These are phyloP conservation scores for Candida nanaspora DNA, from an alignment of 805 yeast species.

Conservation along the genomic window DNA sequence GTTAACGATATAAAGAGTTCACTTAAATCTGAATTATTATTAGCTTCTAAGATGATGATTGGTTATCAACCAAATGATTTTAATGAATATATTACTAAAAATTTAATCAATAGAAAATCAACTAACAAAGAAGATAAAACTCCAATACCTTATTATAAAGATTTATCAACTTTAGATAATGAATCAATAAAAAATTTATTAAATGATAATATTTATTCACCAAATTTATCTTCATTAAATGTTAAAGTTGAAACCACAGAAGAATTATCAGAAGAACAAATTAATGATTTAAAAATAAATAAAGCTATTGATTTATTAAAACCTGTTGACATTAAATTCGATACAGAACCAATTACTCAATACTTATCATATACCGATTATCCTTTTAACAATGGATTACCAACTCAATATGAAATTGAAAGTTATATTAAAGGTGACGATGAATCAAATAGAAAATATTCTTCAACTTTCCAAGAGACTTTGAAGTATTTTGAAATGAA, in stretches of 20 bases:
- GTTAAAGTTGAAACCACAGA: not conserved
- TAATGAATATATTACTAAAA: conserved; percentile 45
- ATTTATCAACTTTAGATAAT: conserved; percentile 61
- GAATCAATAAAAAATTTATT: conserved; percentile 48
- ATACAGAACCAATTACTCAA: conserved; percentile 2
- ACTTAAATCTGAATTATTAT: conserved; percentile 60
- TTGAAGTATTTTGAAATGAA: conserved; percentile 49
- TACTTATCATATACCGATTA: conserved; percentile 25
- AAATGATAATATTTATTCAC: conserved; percentile 18
- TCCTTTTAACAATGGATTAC: conserved; percentile 74
- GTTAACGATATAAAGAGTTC: conserved; percentile 55
- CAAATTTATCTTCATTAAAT: conserved; percentile 6
- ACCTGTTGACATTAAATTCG: conserved; percentile 2
- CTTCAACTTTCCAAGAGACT: conserved; percentile 64
- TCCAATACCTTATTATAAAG: conserved; percentile 23
- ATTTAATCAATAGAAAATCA: conserved; percentile 40
- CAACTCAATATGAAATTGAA: conserved; percentile 59
- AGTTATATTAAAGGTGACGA: conserved; percentile 65
- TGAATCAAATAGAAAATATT: conserved; percentile 54
- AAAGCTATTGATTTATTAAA: conserved; percentile 19
- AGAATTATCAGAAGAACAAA: conserved; percentile 6
- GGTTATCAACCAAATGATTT: conserved; percentile 39
- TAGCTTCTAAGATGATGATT: conserved; percentile 71
- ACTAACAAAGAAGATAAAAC: conserved; percentile 17
- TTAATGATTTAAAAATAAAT: conserved; percentile 23